Conservation (phyloP, 2,329 filamentous ascomycete genomes). For the Paecilomyces variotii region DNA sequence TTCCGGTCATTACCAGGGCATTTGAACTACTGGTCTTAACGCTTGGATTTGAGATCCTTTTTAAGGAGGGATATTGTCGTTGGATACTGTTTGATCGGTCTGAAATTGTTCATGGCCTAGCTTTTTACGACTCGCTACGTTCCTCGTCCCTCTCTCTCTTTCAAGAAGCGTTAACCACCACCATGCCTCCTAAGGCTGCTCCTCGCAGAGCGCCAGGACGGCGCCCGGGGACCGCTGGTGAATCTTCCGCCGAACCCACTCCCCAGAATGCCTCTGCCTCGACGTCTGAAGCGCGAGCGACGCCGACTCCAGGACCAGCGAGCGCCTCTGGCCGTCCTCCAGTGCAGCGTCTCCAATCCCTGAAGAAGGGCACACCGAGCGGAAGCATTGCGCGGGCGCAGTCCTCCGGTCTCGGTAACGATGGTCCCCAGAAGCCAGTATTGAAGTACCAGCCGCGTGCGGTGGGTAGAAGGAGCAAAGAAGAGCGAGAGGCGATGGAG, state of each 20-base stretch:
- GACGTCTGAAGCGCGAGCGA: not conserved
- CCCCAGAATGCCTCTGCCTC: slow-evolving; percentile 1
- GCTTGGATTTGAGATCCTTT: not conserved
- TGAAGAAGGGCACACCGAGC: slow-evolving; percentile 30
- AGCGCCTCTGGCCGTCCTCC: slow-evolving; percentile 19
- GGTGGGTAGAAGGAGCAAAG: slow-evolving; percentile 35
- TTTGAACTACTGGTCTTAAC: not conserved
- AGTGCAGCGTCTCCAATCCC: slow-evolving; percentile 35
- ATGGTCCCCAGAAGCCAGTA: slow-evolving; percentile 27
- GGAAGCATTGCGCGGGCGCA: slow-evolving; percentile 28
- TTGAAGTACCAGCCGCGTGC: slow-evolving; percentile 38
- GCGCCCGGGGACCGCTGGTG: slow-evolving; percentile 5
- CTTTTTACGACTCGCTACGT: not conserved
- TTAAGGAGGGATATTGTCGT: not conserved
- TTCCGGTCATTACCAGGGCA: not conserved
- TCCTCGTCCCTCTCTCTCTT: not conserved
- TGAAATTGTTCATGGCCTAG: not conserved
- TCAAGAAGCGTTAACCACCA: not conserved
- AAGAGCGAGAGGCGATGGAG: slow-evolving; percentile 37
- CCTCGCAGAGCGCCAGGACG: slow-evolving; percentile 18
- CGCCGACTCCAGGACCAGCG: slow-evolving; percentile 10
- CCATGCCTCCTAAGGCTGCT: slow-evolving; percentile 28
- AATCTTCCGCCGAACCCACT: slow-evolving; percentile 6
- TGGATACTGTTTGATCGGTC: not conserved
- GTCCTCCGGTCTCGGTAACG: slow-evolving; percentile 12